These are phyloP conservation scores for Primulina tabacum DNA, from an alignment of 257 asterid genomes.

Conservation along the genomic window DNA sequence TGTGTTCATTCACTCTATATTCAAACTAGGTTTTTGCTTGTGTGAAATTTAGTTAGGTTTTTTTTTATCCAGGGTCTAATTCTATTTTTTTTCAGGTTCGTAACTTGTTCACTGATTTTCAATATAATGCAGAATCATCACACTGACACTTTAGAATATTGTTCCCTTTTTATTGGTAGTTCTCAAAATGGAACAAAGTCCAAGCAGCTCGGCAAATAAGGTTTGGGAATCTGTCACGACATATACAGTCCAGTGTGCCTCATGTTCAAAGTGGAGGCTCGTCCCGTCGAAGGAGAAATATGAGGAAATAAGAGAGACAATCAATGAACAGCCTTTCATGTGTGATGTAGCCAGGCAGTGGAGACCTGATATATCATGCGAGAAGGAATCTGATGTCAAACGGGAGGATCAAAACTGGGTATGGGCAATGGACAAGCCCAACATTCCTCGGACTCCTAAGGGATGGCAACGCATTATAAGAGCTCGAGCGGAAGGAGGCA, in stretches of 20 bases:
- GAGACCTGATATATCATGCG: constrained; percentile 61
- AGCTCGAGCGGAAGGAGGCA: constrained; percentile 45
- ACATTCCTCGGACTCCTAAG: constrained; percentile 39
- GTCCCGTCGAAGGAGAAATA: constrained; percentile 68
- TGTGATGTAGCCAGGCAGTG: constrained; percentile 71
- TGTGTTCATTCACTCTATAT: too few species aligned
- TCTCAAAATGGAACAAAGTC: constrained; percentile 25
- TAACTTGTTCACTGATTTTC: not conserved
- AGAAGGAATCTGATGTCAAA: constrained; percentile 33
- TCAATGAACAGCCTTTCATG: constrained; percentile 46
- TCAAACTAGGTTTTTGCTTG: too few species aligned
- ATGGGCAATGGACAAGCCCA: constrained; percentile 53
- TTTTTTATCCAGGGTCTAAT: too few species aligned
- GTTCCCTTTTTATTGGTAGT: constrained; percentile 1
- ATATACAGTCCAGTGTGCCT: constrained; percentile 47
- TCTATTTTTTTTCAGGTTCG: not conserved
- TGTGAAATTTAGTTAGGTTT: too few species aligned
- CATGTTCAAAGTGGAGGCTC: constrained; percentile 77
- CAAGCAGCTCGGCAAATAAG: constrained; percentile 15
- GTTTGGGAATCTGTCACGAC: constrained; percentile 40
- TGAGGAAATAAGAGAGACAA: constrained; percentile 64
- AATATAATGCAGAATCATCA: not conserved
- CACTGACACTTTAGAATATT: not conserved
- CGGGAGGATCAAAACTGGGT: constrained; percentile 24
- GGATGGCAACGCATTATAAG: constrained; percentile 47